These are phyloP conservation scores for Limnanthes douglasii DNA, from an alignment of 345 rosid genomes.

Conservation along the genomic window DNA sequence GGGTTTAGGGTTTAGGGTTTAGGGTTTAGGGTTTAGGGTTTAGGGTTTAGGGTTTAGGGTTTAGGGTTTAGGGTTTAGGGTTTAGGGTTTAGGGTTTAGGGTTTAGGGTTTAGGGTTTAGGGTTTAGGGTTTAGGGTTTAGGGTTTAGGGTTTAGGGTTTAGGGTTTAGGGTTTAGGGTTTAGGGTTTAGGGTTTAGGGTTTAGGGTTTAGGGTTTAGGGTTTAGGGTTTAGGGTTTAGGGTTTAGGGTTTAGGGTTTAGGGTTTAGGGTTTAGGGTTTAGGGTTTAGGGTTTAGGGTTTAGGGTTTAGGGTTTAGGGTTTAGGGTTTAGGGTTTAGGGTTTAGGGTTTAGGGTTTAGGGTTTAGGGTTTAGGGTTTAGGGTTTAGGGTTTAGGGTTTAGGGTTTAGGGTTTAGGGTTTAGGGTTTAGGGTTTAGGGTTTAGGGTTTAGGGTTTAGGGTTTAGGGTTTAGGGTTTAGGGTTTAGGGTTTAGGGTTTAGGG, in stretches of 20 bases:
- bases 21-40: neutral
- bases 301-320: neutral
- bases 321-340: neutral
- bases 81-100: neutral
- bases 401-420: neutral
- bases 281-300: neutral
- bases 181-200: neutral
- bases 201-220: neutral
- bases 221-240: neutral
- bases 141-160: neutral
- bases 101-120: neutral
- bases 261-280: neutral
- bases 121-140: neutral
- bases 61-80: neutral
- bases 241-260: slow-evolving; percentile 1
- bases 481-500: neutral
- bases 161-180: neutral
- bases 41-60: neutral
- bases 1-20: neutral
- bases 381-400: neutral
- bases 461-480: neutral
- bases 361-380: neutral
- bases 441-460: slow-evolving; percentile 1
- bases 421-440: slow-evolving; percentile 1
- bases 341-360: neutral